Evolutionary conservation across 345 rosid species (phyloP).

Genomic region (Aquilaria malaccensis): DNA sequence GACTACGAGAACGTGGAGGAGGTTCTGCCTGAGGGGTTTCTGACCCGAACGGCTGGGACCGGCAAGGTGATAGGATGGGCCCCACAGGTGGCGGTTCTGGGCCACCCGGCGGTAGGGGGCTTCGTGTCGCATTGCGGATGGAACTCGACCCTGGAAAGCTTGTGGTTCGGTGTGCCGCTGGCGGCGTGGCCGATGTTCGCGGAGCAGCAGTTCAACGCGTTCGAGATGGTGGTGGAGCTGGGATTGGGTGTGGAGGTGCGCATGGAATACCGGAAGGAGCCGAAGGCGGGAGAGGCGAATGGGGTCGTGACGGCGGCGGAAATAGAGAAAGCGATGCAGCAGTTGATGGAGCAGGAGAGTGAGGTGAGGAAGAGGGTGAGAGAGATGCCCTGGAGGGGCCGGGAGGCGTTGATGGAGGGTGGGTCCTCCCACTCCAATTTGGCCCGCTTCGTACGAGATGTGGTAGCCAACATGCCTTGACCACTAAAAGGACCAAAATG

Average conservation of each 20-base stretch:
- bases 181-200: slow-evolving; percentile 50
- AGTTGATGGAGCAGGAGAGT: slow-evolving; percentile 25
- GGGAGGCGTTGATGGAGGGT: slow-evolving; percentile 22
- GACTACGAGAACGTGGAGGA: slow-evolving; percentile 19
- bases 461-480: slow-evolving; percentile 1
- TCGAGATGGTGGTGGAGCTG: slow-evolving; percentile 30
- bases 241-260: slow-evolving; percentile 38
- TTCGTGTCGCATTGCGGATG: slow-evolving; percentile 70
- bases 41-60: slow-evolving; percentile 22
- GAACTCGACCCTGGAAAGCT: slow-evolving; percentile 44
- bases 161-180: slow-evolving; percentile 43
- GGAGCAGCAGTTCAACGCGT: slow-evolving; percentile 49
- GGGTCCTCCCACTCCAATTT: slow-evolving; percentile 28
- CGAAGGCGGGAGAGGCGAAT: background rate
- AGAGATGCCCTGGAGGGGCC: slow-evolving; percentile 20
- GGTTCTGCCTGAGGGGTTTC: slow-evolving; percentile 34
- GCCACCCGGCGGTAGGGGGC: slow-evolving; percentile 33
- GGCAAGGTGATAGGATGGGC: slow-evolving; percentile 49
- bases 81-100: slow-evolving; percentile 35
- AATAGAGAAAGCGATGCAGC: slow-evolving; percentile 25
- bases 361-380: slow-evolving; percentile 27
- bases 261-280: slow-evolving; percentile 30
- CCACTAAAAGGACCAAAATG: no score
- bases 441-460: slow-evolving; percentile 21
- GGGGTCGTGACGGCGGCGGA: slow-evolving; percentile 18